Evolutionary conservation across 257 asterid species (phyloP).

Genomic region (Forsythia viridissima): DNA sequence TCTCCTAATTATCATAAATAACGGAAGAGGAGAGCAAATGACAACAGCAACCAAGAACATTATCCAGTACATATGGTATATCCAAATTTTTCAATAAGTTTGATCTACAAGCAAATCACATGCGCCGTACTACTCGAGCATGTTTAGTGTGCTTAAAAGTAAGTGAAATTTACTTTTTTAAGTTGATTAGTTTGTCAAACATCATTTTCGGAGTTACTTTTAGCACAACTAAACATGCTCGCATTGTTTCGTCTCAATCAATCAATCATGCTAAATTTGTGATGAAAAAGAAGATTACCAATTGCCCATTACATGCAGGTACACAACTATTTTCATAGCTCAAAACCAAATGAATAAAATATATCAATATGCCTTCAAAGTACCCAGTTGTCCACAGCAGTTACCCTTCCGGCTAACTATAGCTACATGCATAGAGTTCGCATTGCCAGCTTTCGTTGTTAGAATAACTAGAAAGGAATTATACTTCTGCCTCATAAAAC

Average conservation of each 20-base stretch:
- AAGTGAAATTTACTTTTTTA: background rate
- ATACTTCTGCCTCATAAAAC: background rate
- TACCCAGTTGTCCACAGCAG: background rate
- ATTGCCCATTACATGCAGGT: too few species aligned
- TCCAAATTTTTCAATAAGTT: background rate
- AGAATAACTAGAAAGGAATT: background rate
- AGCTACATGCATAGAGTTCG: background rate
- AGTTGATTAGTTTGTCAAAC: too few species aligned
- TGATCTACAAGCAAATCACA: too few species aligned
- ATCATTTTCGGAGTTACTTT: background rate
- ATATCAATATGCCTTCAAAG: background rate
- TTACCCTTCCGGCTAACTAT: background rate
- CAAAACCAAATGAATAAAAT: background rate
- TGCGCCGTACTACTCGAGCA: too few species aligned
- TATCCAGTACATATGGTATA: background rate
- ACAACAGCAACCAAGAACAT: background rate
- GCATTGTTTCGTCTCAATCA: background rate
- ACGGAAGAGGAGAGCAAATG: background rate
- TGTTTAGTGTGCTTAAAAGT: background rate
- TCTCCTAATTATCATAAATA: too few species aligned
- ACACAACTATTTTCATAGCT: background rate
- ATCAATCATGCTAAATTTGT: background rate
- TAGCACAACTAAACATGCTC: background rate
- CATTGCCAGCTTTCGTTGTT: background rate
- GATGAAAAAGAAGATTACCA: too few species aligned